Conservation (phyloP, 108 stramenopile species). For the Cyclotella sp. region DNA sequence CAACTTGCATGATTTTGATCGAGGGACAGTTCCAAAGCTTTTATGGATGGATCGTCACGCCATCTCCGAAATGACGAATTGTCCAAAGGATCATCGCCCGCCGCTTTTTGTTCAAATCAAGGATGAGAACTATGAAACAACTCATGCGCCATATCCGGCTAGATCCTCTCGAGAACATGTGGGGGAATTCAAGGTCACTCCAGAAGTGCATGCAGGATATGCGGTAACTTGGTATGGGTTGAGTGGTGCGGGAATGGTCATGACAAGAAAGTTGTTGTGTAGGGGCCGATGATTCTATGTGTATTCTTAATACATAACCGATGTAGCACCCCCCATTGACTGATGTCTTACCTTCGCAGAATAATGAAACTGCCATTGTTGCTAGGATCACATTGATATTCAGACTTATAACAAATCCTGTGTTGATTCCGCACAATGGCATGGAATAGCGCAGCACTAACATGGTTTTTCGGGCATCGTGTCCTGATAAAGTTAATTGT, state of each 20-base stretch:
- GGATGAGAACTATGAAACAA: not conserved
- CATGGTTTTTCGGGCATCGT: too few species aligned
- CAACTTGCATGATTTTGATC: not conserved
- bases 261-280: slow-evolving; percentile 81
- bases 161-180: slow-evolving; percentile 53
- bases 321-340: too few species aligned
- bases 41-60: slow-evolving; percentile 79
- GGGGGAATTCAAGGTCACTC: slow-evolving; percentile 84
- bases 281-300: slow-evolving; percentile 49
- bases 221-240: slow-evolving; percentile 89
- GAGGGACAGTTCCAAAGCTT: slow-evolving; percentile 37
- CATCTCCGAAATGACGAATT: slow-evolving; percentile 60
- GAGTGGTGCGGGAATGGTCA: slow-evolving; percentile 79
- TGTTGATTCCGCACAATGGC: too few species aligned
- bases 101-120: slow-evolving; percentile 48
- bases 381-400: too few species aligned
- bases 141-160: slow-evolving; percentile 21
- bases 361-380: too few species aligned
- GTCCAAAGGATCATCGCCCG: slow-evolving; percentile 25
- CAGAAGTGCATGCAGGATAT: slow-evolving; percentile 82
- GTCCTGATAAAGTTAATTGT: too few species aligned
- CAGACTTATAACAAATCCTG: too few species aligned
- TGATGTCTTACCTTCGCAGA: too few species aligned
- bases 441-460: too few species aligned
- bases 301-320: too few species aligned